A percentile compares a stretch with the other conserved stretches of the same genome.
Conservation (phyloP, 768 basidiomycete species). For the Agaricus bisporus region DNA sequence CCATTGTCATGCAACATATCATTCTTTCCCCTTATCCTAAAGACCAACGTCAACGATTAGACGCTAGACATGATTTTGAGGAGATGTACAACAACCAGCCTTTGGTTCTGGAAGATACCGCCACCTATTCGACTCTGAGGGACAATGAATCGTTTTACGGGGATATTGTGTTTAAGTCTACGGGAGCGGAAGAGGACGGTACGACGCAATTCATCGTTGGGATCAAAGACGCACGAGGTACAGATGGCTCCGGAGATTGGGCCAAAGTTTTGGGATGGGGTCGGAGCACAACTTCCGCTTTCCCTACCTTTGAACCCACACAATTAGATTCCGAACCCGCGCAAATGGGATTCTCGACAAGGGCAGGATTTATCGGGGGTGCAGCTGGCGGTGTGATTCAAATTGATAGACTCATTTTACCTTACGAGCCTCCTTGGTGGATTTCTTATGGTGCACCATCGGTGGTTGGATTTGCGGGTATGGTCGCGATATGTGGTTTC, state of each 20-base stretch:
- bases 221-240: slow-evolving; percentile 68
- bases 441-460: slow-evolving; percentile 65
- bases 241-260: slow-evolving; percentile 56
- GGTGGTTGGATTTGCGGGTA: slow-evolving; percentile 53
- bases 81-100: slow-evolving; percentile 65
- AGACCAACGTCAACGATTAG: slow-evolving; percentile 18
- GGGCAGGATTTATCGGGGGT: slow-evolving; percentile 25
- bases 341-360: not conserved
- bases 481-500: slow-evolving; percentile 57
- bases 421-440: slow-evolving; percentile 88
- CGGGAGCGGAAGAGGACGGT: slow-evolving; percentile 38
- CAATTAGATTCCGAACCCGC: not conserved
- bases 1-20: slow-evolving; percentile 72
- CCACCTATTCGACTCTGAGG: slow-evolving; percentile 74
- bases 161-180: slow-evolving; percentile 64
- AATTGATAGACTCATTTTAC: slow-evolving; percentile 77
- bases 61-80: slow-evolving; percentile 8
- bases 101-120: slow-evolving; percentile 55
- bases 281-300: slow-evolving; percentile 50
- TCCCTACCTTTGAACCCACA: not conserved
- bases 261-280: slow-evolving; percentile 68
- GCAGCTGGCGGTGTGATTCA: slow-evolving; percentile 85
- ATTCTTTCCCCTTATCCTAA: slow-evolving; percentile 39
- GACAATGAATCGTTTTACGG: slow-evolving; percentile 66
- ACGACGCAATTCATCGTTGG: slow-evolving; percentile 51